These are phyloP conservation scores for Collybiopsis luxurians DNA, from an alignment of 768 basidiomycete genomes.

Conservation along the genomic window DNA sequence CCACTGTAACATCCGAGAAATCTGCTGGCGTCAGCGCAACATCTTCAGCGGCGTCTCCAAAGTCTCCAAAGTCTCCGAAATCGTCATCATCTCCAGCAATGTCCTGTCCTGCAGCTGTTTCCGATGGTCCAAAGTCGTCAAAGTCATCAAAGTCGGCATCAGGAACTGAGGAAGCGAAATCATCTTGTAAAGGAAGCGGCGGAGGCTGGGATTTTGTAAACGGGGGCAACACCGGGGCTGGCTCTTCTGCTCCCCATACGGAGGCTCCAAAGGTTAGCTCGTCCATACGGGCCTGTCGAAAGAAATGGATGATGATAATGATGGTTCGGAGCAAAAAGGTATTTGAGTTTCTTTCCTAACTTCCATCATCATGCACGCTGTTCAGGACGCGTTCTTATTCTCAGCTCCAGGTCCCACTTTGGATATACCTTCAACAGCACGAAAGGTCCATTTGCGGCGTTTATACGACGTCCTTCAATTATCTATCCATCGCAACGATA, in stretches of 20 bases:
- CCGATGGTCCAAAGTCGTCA: conserved; percentile 54
- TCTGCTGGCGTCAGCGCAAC: conserved; percentile 22
- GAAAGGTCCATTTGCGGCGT: conserved; percentile 72
- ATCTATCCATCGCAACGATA: conserved; percentile 64
- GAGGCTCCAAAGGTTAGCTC: conserved; percentile 70
- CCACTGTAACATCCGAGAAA: conserved; percentile 36
- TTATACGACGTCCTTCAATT: conserved; percentile 74
- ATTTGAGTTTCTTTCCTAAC: conserved; percentile 4
- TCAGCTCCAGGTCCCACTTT: conserved; percentile 41
- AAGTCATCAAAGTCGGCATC: conserved; percentile 51
- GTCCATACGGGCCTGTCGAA: conserved; percentile 35
- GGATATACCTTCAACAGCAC: conserved; percentile 47
- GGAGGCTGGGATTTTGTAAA: conserved; percentile 21
- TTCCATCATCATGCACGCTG: background rate
- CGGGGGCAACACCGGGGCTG: conserved; percentile 27
- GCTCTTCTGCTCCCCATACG: conserved; percentile 62
- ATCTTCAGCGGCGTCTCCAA: conserved; percentile 57
- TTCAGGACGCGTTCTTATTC: conserved; percentile 57
- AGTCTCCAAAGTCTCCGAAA: conserved; percentile 87
- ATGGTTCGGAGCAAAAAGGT: background rate
- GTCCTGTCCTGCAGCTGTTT: conserved; percentile 38
- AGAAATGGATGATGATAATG: background rate
- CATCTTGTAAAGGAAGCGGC: conserved; percentile 11
- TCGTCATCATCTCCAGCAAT: conserved; percentile 64
- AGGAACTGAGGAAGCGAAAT: conserved; percentile 14